These are phyloP conservation scores for Tetraselmis chui DNA, from an alignment of 139 green algal species.

Conservation along the genomic window DNA sequence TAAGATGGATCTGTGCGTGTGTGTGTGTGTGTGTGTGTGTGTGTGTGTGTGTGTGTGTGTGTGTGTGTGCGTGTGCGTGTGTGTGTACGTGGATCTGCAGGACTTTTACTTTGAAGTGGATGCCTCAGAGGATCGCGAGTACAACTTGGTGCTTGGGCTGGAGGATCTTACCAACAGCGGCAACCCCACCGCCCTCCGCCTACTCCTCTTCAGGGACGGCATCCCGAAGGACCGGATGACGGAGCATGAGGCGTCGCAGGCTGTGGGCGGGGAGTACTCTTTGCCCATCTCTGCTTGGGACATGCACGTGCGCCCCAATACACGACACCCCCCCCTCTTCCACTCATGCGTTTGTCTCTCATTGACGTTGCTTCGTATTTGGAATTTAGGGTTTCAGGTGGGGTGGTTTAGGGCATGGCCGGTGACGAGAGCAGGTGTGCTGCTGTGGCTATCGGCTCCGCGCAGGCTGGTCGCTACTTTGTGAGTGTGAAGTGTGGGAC, in stretches of 20 bases:
- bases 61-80: no score
- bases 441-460: no score
- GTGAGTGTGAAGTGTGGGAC: background rate
- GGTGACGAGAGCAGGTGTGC: no score
- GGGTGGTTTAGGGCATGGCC: no score
- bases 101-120: background rate
- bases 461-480: background rate
- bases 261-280: background rate
- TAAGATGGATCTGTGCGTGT: no score
- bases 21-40: no score
- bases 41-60: no score
- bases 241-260: background rate
- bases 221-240: background rate
- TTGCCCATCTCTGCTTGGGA: background rate
- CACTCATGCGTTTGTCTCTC: background rate
- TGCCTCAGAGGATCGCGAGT: background rate
- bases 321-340: background rate
- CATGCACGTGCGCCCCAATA: background rate
- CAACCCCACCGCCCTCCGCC: background rate
- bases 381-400: no score
- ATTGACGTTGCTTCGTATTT: no score
- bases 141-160: background rate
- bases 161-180: background rate
- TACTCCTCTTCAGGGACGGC: background rate
- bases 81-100: no score